These are phyloP conservation scores for Penicillium argentinense DNA, from an alignment of 495 filamentous ascomycete genomes.

Conservation along the genomic window DNA sequence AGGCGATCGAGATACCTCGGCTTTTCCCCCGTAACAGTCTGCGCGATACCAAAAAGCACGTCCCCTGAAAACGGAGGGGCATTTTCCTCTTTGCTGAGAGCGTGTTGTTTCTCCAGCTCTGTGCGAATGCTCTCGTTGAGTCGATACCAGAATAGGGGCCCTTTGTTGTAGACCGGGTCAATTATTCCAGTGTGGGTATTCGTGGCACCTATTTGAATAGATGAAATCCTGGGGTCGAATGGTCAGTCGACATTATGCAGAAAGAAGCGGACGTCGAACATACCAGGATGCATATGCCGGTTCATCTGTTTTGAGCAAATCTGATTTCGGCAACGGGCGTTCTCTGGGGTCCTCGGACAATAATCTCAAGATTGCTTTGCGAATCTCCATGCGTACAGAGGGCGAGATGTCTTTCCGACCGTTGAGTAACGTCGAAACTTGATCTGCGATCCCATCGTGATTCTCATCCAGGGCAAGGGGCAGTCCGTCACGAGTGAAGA, in stretches of 20 bases:
- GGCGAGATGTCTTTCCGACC: conserved; percentile 8
- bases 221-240: conserved; percentile 1
- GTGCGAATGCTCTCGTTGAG: conserved; percentile 15
- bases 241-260: background rate
- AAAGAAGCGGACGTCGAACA: background rate
- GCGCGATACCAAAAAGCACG: conserved; percentile 23
- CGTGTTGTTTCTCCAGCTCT: conserved; percentile 19
- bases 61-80: conserved; percentile 11
- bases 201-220: conserved; percentile 5
- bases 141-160: conserved; percentile 23
- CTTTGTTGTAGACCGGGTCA: conserved; percentile 25
- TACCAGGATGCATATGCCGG: conserved; percentile 21
- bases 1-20: conserved; percentile 21
- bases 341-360: conserved; percentile 17
- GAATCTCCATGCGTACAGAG: conserved; percentile 5
- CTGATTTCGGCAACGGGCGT: conserved; percentile 12
- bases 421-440: conserved; percentile 5
- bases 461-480: background rate
- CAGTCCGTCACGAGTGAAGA: conserved; percentile 14
- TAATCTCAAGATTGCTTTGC: conserved; percentile 8
- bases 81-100: conserved; percentile 8
- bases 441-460: background rate
- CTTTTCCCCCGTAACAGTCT: conserved; percentile 20
- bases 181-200: conserved; percentile 12
- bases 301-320: conserved; percentile 12